Evolutionary conservation across 2,329 filamentous ascomycete genomes (phyloP), one percentile per base, ranked within the genome.

Genomic region (Penicillium sp.): DNA sequence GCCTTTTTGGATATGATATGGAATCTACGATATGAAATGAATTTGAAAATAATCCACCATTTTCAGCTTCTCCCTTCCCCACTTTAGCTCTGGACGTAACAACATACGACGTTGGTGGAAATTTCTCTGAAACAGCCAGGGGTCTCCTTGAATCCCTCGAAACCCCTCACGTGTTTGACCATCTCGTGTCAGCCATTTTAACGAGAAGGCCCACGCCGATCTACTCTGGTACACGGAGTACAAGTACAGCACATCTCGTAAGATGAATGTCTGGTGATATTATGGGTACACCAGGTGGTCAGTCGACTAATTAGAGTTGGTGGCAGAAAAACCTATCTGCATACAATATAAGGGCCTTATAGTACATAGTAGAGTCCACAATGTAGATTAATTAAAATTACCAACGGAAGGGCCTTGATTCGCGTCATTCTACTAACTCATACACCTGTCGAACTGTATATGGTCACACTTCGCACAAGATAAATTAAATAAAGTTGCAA

Each of bases 1-100:
- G 27, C 26, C 41, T 47, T 50, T 47, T 47, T 50, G 46, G 46
- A 50, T 29, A 43, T 18, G 51, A 42, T 26, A 30, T 49, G n/a
- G n/a, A n/a, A n/a, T n/a, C n/a, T n/a, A n/a, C n/a, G n/a, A n/a
- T n/a, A n/a, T n/a, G 35, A 34, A 32, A 53, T 49, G 11, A 11
- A 46, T 34, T 27, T 43, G 32, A 27, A 39, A 44, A 44, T 50
- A 49, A 50, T 42, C 19, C 18, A 32, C 23, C 23, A 4, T 19
- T 7, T 6, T 34, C 11, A 9, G 13, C 16, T 26, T 51, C 47
- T 35, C 39, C 40, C 14, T 16, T 23, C 40, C 14, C 32, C 19
- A 50, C 47, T n/a, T 10, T 43, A 3, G 23, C 9, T 9, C 5
- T 32, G 8, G n/a, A 10, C 29, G 8, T 30, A 47, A 30, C 6